Percentiles rank a stretch among this genome's conserved stretches.
Evolutionary conservation across 371 early-diverging fungal species (phyloP).

Genomic region (Globomyces sp.): DNA sequence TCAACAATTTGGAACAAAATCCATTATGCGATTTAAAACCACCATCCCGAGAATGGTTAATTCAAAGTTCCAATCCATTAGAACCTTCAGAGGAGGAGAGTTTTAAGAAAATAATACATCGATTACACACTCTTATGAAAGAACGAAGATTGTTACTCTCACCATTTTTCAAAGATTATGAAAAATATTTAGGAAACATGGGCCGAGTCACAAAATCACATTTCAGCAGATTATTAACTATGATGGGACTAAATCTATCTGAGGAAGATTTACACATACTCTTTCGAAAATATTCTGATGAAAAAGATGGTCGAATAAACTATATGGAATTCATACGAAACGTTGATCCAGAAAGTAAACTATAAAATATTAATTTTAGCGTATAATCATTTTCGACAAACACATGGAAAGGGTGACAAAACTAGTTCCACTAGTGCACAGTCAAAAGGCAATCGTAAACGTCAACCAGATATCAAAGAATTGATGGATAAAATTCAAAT

Average conservation of each 20-base stretch:
- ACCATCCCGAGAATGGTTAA: constrained; percentile 39
- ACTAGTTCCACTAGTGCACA: not conserved
- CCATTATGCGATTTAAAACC: constrained; percentile 42
- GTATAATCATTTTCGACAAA: not conserved
- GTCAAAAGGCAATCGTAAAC: constrained; percentile 5
- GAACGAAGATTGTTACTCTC: constrained; percentile 39
- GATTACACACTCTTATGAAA: constrained; percentile 33
- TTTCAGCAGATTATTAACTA: constrained; percentile 46
- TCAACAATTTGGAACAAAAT: constrained; percentile 38
- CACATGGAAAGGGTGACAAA: not conserved
- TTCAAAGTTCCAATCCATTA: constrained; percentile 38
- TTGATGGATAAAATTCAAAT: constrained; percentile 32
- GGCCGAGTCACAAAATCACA: constrained; percentile 49
- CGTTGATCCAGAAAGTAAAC: constrained; percentile 47
- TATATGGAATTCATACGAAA: constrained; percentile 48
- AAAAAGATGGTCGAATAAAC: constrained; percentile 35
- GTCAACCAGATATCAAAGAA: constrained; percentile 7
- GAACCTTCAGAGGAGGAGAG: constrained; percentile 41
- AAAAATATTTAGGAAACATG: constrained; percentile 36
- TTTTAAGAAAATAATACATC: constrained; percentile 33
- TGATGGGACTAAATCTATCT: constrained; percentile 42
- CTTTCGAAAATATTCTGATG: constrained; percentile 48
- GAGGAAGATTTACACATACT: constrained; percentile 49
- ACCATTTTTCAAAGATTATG: constrained; percentile 50
- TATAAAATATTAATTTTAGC: constrained; percentile 1